phyloP scores from a whole-genome alignment of 805 yeast species.

The Ogataea nitratoaversa region DNA sequence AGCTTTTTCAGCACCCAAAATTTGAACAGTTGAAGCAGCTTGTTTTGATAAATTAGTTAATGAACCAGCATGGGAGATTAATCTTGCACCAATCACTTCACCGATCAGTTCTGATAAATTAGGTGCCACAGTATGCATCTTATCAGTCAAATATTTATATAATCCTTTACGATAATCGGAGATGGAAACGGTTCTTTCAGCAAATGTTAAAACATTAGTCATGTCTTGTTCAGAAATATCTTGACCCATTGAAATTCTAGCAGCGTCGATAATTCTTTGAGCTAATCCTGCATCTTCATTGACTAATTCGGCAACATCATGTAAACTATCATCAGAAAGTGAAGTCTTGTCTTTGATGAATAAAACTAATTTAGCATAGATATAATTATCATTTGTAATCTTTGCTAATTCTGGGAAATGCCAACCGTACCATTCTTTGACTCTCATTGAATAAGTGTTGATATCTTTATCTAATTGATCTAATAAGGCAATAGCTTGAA shows the following conservation, averaged over 20 bases:
- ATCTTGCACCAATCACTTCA: constrained; percentile 97
- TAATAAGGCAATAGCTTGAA: constrained; percentile 95
- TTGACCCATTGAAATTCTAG: constrained; percentile 98
- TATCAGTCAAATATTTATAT: constrained; percentile 83
- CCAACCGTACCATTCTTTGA: constrained; percentile 98
- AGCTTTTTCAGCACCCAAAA: constrained; percentile 96
- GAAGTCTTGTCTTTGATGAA: constrained; percentile 84
- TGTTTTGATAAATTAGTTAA: constrained; percentile 93
- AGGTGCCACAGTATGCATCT: constrained; percentile 98
- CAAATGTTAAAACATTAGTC: constrained; percentile 86
- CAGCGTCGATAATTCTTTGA: constrained; percentile 87
- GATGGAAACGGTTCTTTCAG: constrained; percentile 87
- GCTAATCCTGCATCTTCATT: constrained; percentile 92
- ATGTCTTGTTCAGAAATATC: constrained; percentile 93
- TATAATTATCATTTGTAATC: constrained; percentile 84
- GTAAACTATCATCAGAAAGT: constrained; percentile 74
- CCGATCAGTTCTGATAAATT: constrained; percentile 95
- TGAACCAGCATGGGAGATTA: constrained; percentile 98
- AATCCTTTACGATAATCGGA: constrained; percentile 85
- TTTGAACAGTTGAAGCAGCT: constrained; percentile 99
- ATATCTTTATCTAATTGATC: constrained; percentile 98
- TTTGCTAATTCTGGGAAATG: constrained; percentile 96
- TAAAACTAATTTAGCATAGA: constrained; percentile 76
- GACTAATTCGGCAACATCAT: constrained; percentile 85
- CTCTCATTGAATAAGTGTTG: constrained; percentile 96